phyloP scores from a whole-genome alignment of 345 rosid genomes.

The Laguncularia racemosa region DNA sequence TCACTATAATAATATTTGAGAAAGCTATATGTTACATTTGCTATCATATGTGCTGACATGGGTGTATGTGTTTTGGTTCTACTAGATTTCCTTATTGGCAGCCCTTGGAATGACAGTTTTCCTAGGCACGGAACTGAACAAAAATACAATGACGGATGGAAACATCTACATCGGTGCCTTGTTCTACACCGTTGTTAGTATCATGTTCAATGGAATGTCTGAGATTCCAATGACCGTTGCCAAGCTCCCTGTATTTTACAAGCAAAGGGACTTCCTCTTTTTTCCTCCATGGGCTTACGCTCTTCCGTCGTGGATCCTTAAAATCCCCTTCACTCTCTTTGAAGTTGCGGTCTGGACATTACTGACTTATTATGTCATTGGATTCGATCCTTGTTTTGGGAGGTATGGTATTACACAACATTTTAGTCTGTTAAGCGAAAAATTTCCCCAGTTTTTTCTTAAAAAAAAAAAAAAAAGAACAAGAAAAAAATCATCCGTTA shows the following conservation, averaged over 20 bases:
- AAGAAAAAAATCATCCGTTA: no score
- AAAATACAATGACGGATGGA: conserved; percentile 37
- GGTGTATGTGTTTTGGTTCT: neutral
- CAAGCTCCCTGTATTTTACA: conserved; percentile 84
- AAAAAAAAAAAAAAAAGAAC: no score
- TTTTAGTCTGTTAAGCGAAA: no score
- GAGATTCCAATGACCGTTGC: conserved; percentile 72
- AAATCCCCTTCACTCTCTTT: conserved; percentile 54
- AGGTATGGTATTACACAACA: no score
- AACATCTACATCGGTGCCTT: conserved; percentile 47
- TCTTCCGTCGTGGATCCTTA: conserved; percentile 72
- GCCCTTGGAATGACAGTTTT: conserved; percentile 39
- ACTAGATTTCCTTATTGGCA: conserved; percentile 34
- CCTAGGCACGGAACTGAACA: conserved; percentile 51
- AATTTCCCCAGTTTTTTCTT: no score
- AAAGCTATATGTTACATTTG: no score
- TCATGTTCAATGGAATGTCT: conserved; percentile 30
- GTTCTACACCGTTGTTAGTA: conserved; percentile 27
- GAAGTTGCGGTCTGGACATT: conserved; percentile 66
- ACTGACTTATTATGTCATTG: conserved; percentile 60
- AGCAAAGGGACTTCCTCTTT: conserved; percentile 70
- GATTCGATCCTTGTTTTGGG: conserved; percentile 59
- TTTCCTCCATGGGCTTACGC: conserved; percentile 79
- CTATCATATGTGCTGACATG: no score
- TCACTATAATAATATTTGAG: no score